Base-by-base conservation (phyloP, 495 filamentous ascomycete genomes). In the Hapsidospora chrysogenum region DNA sequence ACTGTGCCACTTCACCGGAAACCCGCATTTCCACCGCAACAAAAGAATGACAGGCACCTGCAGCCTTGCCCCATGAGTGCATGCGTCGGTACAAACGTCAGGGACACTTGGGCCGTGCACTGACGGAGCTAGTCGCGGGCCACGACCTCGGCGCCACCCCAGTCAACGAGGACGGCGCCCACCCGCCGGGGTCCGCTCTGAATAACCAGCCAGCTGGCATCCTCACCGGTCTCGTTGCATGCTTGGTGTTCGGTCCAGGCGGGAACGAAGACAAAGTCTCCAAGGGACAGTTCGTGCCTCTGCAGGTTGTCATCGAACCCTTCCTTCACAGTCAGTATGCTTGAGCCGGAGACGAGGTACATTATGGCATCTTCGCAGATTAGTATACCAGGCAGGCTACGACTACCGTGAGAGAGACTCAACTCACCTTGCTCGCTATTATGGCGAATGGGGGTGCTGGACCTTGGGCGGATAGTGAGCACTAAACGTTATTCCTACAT, bases 191-290 rank as follows among this genome's bases (percentile, higher is more conserved):
- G 44, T 9, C 74, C 76, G 48, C 64, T 69, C 11, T 72, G 58
- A 7, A 64, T 70, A 27, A 78, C 60, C 13, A 77, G 62, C 69
- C 72, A 75, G 19, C 63, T 57, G 9, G 76, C 68, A 17, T 61
- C 61, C 17, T 70, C 65, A 9, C 52, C 44, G 0, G 60, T 58
- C 17, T 78, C 69, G 47, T 80, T 79, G n/a, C 76, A 51, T 45
- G 66, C 64, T 44, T 79, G 75, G 49, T 80, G 72, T 45, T 79
- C 73, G 0, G 66, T 68, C 55, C 60, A 76, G 0, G 74, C 62
- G 0, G 74, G 75, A 17, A 81, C 63, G 31, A 75, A 57, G 2
- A 72, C 74, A 45, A 75, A 78, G 45, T 79, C 75, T 0, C 76
- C 76, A 2, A 64, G 58, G 0, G 47, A 53, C 3, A 81, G 57